Evolutionary conservation across 73 alveolate genomes (phyloP), one percentile per base, ranked within the genome.

Genomic region (Uronychia setigera): DNA sequence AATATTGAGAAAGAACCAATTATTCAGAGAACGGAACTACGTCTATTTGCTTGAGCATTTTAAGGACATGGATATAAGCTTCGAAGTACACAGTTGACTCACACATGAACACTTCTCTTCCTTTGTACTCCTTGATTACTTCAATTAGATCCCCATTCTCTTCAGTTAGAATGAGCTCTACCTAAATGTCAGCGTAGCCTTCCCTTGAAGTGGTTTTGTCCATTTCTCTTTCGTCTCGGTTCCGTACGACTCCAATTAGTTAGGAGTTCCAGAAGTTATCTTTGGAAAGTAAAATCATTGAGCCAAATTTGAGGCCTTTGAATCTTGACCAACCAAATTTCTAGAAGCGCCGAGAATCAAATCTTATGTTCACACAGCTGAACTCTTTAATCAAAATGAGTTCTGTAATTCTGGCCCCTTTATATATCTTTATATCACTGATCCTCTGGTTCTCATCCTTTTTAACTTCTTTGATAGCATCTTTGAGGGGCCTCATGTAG

Each of bases 1-100:
- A 19, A 5, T 46, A 19, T 19, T 46, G n/a, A 46, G 19, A 5
- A 11, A 11, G n/a, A 46, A 46, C 67, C 5, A 46, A 19, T 5
- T 46, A 46, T 11, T 19, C n/a, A 11, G 5, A 19, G 67, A 46
- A 46, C 5, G 67, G n/a, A 19, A 46, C 74, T 29, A 78, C 32
- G 74, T 34, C 59, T 60, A 89, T 59, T 25, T 89, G 74, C 86
- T 89, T 60, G 59, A 89, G 74, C 67, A 88, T 83, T 33, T 83
- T 78, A 80, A 89, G 82, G 29, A 84, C 82, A 84, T 89, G 92
- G 0, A 83, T 74, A 79, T 89, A 89, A n/a, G 92, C 79, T 74
- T 89, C 89, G 32, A 89, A 89, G 83, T 89, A 89, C 1, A 91
- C 92, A 60, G 85, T 79, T 59, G 95, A 89, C 60, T 89, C 95